Evolutionary conservation across 352 stramenopile genomes (phyloP), one percentile per base, ranked within the genome.

Genomic region (Phytophthora crassamura): DNA sequence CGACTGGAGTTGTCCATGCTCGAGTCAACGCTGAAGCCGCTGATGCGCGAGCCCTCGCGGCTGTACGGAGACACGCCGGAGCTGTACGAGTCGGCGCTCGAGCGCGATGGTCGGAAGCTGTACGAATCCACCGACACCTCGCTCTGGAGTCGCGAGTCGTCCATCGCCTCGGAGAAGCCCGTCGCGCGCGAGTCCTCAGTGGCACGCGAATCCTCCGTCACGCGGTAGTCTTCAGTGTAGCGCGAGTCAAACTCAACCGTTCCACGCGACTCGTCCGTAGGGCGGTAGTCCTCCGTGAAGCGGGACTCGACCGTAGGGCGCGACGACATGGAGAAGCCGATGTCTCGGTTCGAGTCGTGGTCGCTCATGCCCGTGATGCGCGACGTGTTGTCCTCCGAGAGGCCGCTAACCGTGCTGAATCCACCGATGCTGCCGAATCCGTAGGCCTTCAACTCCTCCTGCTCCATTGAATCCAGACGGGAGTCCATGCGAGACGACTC

Each of bases 111-210:
- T 51, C 74, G 82, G 69, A 78, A 84, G 35, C 66, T 74, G 57
- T 91, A 93, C 66, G 85, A 91, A 56, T 91, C 85, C 34, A 89
- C 78, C 0, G 85, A 93, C 33, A 80, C 72, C 46, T 91, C 82
- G 18, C 82, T 91, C 28, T 87, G 69, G 6, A 84, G 49, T 5
- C 82, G 79, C 32, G 79, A 77, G 25, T 69, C 48, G 12, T 70
- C 67, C 39, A 75, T 72, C 6, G 75, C 76, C 34, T 84, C 76
- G 8, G 74, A 85, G 38, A 84, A 77, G 14, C 78, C 76, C 28
- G 63, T 80, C 20, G 51, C 57, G 16, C 57, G 59, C 38, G 62
- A 72, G 34, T 72, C 61, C 45, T 78, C 60, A 0, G 52, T 73
- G 4, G 43, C 54, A 38, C 43, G 62, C 10, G 57, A 69, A 33